Evolutionary conservation across 75 land plant species (phyloP).

Genomic region (Ceratopteris richardii): DNA sequence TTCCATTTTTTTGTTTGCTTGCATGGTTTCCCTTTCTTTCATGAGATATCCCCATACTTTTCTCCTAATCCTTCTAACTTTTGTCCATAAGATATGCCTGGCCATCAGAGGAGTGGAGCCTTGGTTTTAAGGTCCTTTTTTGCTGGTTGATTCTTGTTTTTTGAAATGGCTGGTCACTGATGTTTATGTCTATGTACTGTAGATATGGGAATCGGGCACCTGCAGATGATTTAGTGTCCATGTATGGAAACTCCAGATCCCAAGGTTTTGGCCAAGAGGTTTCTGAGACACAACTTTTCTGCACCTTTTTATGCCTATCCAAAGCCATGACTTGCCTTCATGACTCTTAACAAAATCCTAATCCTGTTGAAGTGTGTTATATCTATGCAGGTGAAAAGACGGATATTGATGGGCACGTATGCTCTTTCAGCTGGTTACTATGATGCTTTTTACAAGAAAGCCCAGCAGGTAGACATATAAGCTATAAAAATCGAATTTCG

Average conservation of each 20-base stretch:
- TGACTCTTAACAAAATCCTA: too few relatives aligned
- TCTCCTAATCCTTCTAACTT: too few relatives aligned
- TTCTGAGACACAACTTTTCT: background rate
- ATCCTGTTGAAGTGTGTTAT: background rate
- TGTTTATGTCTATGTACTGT: background rate
- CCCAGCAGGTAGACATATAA: slow-evolving; percentile 74
- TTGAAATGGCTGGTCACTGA: too few relatives aligned
- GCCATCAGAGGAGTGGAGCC: too few relatives aligned
- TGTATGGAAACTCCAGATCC: slow-evolving; percentile 81
- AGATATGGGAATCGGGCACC: slow-evolving; percentile 74
- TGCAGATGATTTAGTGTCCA: slow-evolving; percentile 63
- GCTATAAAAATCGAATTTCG: background rate
- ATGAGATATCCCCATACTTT: too few relatives aligned
- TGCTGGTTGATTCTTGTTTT: too few relatives aligned
- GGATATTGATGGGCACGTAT: slow-evolving; percentile 95
- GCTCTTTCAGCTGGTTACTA: slow-evolving; percentile 95
- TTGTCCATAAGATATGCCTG: too few relatives aligned
- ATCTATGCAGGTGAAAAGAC: slow-evolving; percentile 70
- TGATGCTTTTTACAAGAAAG: slow-evolving; percentile 96
- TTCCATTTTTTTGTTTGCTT: too few relatives aligned
- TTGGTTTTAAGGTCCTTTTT: too few relatives aligned
- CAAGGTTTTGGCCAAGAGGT: slow-evolving; percentile 94
- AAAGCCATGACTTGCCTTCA: too few relatives aligned
- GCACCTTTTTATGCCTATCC: background rate
- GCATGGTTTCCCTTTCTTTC: too few relatives aligned